Evolutionary conservation across 768 basidiomycete genomes (phyloP), one percentile per base, ranked within the genome.

Genomic region (Tubosaeta sp.): DNA sequence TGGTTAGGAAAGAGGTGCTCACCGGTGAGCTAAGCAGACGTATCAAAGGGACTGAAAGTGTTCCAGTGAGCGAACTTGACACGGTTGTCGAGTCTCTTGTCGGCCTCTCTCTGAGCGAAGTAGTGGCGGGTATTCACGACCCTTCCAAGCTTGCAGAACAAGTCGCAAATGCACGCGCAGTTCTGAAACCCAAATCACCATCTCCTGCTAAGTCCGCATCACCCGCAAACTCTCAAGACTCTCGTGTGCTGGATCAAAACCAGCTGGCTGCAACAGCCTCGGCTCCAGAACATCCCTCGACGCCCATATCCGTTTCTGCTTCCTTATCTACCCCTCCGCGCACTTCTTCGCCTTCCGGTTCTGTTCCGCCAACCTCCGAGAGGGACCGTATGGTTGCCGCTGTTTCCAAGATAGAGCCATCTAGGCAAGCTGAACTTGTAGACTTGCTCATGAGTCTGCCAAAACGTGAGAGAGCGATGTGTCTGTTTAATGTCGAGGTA

Each of bases 281-380:
- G 44, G 90, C 90, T n/a, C 90, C 90, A 0, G 90, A 93, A 61
- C 90, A 91, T 54, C 90, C 90, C 0, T 88, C 86, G 7, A 92
- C 90, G 0, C 90, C 90, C 1, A 80, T 92, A 12, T 91, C 90
- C 1, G 76, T 89, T 51, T 81, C 81, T 51, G 80, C 83, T 0
- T 84, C 86, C 1, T 64, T 87, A n/a, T 83, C 85, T 29, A 89
- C 87, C 0, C 89, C 90, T 3, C 87, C 90, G 12, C 82, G 90
- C 14, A 90, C 90, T 0, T 88, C 88, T 6, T 91, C 90, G 2
- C 90, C 89, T 6, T 75, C 80, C 16, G 78, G 78, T 34, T 80
- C 80, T 16, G 65, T 77, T 46, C 81, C 86, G 1, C 81, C 82
- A 4, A 66, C 69, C 22, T 84, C 87, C 0, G 92, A 94, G 69